Evolutionary conservation across 345 rosid genomes (phyloP).

Genomic region (Heritiera littoralis): DNA sequence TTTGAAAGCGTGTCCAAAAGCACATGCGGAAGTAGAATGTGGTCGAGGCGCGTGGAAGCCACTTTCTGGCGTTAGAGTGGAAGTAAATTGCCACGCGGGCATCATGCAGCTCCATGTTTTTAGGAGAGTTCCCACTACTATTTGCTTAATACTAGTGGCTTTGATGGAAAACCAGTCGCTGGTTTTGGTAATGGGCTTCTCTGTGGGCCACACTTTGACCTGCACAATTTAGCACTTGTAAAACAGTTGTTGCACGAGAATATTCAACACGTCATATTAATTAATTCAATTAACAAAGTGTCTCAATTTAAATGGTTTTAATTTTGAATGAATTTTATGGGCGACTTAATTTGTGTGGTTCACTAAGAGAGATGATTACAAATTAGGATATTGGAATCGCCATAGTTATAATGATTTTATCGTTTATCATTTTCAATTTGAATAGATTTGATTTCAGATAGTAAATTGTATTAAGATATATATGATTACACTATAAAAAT

Average conservation of each 20-base stretch:
- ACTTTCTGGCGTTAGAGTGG: constrained; percentile 1
- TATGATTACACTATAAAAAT: too few relatives aligned
- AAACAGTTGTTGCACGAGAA: background rate
- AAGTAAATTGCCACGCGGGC: background rate
- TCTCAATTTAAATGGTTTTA: too few relatives aligned
- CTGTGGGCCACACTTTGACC: background rate
- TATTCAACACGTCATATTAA: too few relatives aligned
- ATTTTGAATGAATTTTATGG: too few relatives aligned
- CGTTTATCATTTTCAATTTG: too few relatives aligned
- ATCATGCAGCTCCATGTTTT: constrained; percentile 23
- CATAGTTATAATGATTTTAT: too few relatives aligned
- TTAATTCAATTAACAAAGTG: too few relatives aligned
- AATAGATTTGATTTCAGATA: too few relatives aligned
- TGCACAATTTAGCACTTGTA: background rate
- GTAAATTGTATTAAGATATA: too few relatives aligned
- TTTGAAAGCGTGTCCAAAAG: constrained; percentile 12
- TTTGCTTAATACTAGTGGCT: background rate
- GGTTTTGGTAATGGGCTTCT: background rate
- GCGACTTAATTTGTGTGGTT: too few relatives aligned
- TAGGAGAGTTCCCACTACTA: constrained; percentile 6
- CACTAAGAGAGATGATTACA: too few relatives aligned
- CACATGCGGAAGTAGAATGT: constrained; percentile 31
- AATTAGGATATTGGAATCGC: too few relatives aligned
- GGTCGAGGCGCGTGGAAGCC: constrained; percentile 34
- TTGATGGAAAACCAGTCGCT: background rate